Conservation (phyloP, 768 basidiomycete species). For the Coprinopsis marcescibilis region DNA sequence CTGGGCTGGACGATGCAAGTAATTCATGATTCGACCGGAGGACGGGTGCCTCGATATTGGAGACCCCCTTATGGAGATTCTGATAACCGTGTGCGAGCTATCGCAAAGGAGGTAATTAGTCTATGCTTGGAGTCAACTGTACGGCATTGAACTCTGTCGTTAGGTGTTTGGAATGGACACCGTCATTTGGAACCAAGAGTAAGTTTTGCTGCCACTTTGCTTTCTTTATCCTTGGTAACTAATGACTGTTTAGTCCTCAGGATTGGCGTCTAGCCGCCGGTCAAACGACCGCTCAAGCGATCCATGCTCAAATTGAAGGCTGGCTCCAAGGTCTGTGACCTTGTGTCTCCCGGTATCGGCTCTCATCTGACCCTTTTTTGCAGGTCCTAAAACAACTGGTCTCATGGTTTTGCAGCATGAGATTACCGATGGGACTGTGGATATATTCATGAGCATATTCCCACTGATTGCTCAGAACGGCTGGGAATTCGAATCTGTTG, state of each 20-base stretch:
- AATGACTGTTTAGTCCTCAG: constrained; percentile 40
- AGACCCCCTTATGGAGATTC: constrained; percentile 84
- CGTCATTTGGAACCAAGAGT: constrained; percentile 93
- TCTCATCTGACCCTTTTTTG: background rate
- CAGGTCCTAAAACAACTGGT: constrained; percentile 70
- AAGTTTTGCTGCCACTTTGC: constrained; percentile 22
- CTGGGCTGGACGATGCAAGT: constrained; percentile 79
- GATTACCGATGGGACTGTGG: constrained; percentile 50
- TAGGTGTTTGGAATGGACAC: constrained; percentile 71
- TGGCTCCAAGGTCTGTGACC: constrained; percentile 48
- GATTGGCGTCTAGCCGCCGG: constrained; percentile 65
- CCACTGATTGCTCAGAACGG: constrained; percentile 58
- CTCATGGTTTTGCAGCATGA: constrained; percentile 86
- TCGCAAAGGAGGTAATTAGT: constrained; percentile 64
- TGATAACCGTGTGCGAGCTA: constrained; percentile 78
- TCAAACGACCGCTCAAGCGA: constrained; percentile 38
- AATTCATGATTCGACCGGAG: constrained; percentile 76
- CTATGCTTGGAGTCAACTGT: background rate
- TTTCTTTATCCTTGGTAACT: background rate
- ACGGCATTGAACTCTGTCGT: background rate
- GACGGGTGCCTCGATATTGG: constrained; percentile 69
- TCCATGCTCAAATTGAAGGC: constrained; percentile 43
- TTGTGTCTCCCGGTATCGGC: background rate
- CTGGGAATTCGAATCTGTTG: constrained; percentile 64
- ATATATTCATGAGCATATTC: constrained; percentile 61